Percentiles rank a stretch among this genome's conserved stretches.
Evolutionary conservation across 176 grass and related monocot genomes (phyloP).

Genomic region (Oropetium thomaeum): DNA sequence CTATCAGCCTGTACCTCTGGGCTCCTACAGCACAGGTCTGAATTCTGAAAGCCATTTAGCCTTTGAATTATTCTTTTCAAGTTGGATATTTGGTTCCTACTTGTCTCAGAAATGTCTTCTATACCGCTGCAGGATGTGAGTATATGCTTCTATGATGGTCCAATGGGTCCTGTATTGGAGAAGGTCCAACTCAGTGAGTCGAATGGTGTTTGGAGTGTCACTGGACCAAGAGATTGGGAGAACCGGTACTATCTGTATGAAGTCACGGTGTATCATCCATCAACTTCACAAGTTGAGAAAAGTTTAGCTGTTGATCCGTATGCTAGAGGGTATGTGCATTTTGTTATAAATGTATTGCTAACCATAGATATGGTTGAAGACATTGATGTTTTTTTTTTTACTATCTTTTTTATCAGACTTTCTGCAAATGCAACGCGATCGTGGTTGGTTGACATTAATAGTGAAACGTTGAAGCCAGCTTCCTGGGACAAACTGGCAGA

Average conservation of each 20-base stretch:
- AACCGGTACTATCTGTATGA: slow-evolving; percentile 82
- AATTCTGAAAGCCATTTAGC: neutral
- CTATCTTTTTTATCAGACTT: slow-evolving; percentile 55
- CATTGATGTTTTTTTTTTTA: slow-evolving; percentile 10
- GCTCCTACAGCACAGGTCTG: slow-evolving; percentile 91
- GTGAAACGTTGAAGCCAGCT: slow-evolving; percentile 63
- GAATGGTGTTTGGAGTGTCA: slow-evolving; percentile 74
- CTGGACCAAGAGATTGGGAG: slow-evolving; percentile 72
- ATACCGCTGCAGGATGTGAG: slow-evolving; percentile 56
- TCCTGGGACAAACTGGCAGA: slow-evolving; percentile 69
- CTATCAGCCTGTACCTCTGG: slow-evolving; percentile 70
- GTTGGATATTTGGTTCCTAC: neutral
- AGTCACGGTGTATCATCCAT: slow-evolving; percentile 74
- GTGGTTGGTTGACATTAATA: slow-evolving; percentile 72
- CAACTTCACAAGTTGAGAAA: slow-evolving; percentile 51
- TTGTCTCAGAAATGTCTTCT: neutral
- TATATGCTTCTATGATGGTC: slow-evolving; percentile 63
- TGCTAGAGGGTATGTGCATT: slow-evolving; percentile 68
- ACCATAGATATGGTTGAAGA: neutral
- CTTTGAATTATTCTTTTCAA: neutral
- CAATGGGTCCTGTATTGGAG: slow-evolving; percentile 45
- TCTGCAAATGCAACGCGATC: slow-evolving; percentile 69
- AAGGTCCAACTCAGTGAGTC: slow-evolving; percentile 54
- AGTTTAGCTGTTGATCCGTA: slow-evolving; percentile 70
- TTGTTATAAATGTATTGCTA: slow-evolving; percentile 9